Evolutionary conservation across 768 basidiomycete species (phyloP).

Genomic region (Tulasnella sp.): DNA sequence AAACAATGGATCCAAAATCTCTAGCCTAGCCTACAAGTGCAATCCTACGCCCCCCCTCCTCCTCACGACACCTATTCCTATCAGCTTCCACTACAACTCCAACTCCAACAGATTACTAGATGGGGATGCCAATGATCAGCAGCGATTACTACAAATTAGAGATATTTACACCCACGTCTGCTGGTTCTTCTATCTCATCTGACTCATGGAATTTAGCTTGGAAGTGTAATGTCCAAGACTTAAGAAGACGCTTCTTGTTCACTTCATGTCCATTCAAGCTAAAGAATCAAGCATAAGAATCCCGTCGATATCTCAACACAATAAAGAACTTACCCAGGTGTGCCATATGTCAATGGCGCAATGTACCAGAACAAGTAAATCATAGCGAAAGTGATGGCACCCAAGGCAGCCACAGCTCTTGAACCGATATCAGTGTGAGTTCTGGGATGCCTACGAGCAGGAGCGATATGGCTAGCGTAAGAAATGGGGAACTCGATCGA

Average conservation of each 20-base stretch:
- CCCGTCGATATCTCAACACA: slow-evolving; percentile 1
- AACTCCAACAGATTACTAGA: too few species aligned
- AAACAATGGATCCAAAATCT: too few species aligned
- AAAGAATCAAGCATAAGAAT: slow-evolving; percentile 14
- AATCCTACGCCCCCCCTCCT: too few species aligned
- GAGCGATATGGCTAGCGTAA: slow-evolving; percentile 20
- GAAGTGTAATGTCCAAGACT: slow-evolving; percentile 90
- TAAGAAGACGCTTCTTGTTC: slow-evolving; percentile 66
- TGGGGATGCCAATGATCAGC: too few species aligned
- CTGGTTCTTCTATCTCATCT: too few species aligned
- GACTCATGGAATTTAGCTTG: slow-evolving; percentile 10
- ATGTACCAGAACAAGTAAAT: slow-evolving; percentile 59
- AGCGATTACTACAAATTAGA: too few species aligned
- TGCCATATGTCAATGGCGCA: slow-evolving; percentile 87
- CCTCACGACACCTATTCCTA: too few species aligned
- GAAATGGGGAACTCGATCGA: slow-evolving; percentile 87
- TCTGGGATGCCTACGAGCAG: slow-evolving; percentile 1
- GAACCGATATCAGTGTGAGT: slow-evolving; percentile 58
- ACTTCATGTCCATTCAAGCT: slow-evolving; percentile 80
- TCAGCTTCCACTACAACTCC: too few species aligned
- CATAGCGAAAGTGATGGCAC: slow-evolving; percentile 39
- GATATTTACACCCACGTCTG: too few species aligned
- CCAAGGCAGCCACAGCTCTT: slow-evolving; percentile 57
- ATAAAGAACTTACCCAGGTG: slow-evolving; percentile 63
- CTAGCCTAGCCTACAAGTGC: too few species aligned